phyloP scores from a whole-genome alignment of 78 protist genomes.

The slime mould (Dictyostelium discoideum) region DNA sequence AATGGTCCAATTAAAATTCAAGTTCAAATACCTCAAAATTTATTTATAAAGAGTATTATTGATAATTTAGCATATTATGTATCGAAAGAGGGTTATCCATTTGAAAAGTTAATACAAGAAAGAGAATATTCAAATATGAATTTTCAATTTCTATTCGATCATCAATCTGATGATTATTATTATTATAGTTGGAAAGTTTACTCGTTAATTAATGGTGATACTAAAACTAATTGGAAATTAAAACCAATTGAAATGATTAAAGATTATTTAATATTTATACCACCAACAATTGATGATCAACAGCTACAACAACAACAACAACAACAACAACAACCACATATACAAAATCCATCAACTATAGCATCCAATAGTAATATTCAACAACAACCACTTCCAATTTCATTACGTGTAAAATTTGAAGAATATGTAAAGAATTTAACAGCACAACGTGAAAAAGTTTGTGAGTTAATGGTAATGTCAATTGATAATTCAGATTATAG shows the following conservation, averaged over 20 bases:
- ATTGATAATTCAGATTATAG: slow-evolving; percentile 60
- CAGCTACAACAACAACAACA: neutral
- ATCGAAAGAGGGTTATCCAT: slow-evolving; percentile 34
- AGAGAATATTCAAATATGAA: slow-evolving; percentile 13
- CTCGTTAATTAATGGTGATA: neutral
- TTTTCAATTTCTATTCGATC: slow-evolving; percentile 10
- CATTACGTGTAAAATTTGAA: neutral
- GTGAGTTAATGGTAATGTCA: slow-evolving; percentile 48
- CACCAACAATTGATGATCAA: neutral
- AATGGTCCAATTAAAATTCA: neutral
- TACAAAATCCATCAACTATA: neutral
- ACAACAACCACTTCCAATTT: neutral
- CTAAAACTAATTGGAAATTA: neutral
- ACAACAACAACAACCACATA: neutral
- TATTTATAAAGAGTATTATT: neutral
- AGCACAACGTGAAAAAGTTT: slow-evolving; percentile 20
- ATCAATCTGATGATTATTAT: slow-evolving; percentile 16
- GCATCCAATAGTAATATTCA: neutral
- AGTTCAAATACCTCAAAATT: slow-evolving; percentile 10
- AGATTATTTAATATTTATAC: slow-evolving; percentile 18
- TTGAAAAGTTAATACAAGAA: slow-evolving; percentile 36
- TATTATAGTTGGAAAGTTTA: slow-evolving; percentile 62
- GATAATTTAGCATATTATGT: slow-evolving; percentile 49
- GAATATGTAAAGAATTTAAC: neutral
- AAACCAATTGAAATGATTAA: slow-evolving; percentile 21